Evolutionary conservation across 176 grass and related monocot species (phyloP), one percentile per base, ranked within the genome.

Genomic region (Eremochloa ophiuroides): DNA sequence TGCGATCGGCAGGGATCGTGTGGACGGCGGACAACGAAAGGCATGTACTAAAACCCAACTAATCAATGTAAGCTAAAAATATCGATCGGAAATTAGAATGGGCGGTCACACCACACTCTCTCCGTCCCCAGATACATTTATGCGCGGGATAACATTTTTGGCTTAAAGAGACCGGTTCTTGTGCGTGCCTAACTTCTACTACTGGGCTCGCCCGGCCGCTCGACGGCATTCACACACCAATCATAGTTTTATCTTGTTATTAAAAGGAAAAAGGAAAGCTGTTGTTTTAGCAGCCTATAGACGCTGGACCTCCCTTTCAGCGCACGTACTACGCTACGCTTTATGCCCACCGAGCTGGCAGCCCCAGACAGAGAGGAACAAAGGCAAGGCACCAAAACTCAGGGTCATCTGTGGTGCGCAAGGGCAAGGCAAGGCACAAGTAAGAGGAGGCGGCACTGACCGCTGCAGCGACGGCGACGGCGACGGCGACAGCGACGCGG

Each of bases 401-500:
- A 53, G 40, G 37, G 27, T 3, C 37, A 5, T 41, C 62, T 14
- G 34, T 35, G 22, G 73, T 64, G 66, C n/a, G 62, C 62, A 31
- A 35, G 16, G 15, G 40, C 74, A 16, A 43, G 37, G 40, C 43
- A 56, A 40, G 22, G 38, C 25, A 15, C n/a, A 4, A 14, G 25
- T 31, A 50, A 34, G 17, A 14, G 27, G 70, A 31, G 71, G 71
- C 71, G 46, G 35, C 20, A 33, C 44, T 33, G 59, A 34, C 61
- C 74, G 14, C 39, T 33, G 51, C 71, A 5, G 73, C 46, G 59
- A 16, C 76, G 50, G 77, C 67, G 60, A 80, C 69, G 76, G 15
- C 68, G 43, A 44, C n/a, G 56, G 11, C 35, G 86, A 89, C 10
- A 69, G 86, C 81, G 86, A 88, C 87, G 78, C 69, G 59, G 13